Evolutionary conservation across 108 stramenopile genomes (phyloP).

Genomic region (Cyclostephanos tholiformis): DNA sequence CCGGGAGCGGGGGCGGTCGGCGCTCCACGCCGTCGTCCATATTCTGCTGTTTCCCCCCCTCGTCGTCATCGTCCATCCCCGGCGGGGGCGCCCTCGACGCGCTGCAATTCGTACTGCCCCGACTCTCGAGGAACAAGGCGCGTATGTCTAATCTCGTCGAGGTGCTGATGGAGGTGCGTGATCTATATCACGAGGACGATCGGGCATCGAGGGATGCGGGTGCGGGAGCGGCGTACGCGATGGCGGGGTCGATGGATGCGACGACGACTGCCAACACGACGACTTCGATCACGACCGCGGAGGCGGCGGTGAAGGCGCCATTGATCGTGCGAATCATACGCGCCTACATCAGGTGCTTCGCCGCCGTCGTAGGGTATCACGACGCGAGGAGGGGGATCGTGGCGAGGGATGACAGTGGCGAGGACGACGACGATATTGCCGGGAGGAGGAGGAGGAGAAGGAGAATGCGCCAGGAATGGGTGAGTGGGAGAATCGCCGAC

Average conservation of each 20-base stretch:
- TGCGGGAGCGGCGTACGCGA: background rate
- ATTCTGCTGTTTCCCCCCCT: constrained; percentile 25
- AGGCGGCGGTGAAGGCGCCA: background rate
- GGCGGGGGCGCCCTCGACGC: background rate
- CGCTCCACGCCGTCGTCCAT: background rate
- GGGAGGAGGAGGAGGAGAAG: background rate
- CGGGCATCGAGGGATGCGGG: background rate
- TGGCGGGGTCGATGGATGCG: too few relatives aligned
- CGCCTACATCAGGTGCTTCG: constrained; percentile 36
- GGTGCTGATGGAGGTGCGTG: constrained; percentile 22
- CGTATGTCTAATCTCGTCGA: constrained; percentile 20
- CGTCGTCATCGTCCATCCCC: background rate
- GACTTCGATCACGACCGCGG: too few relatives aligned
- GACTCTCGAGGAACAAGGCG: background rate
- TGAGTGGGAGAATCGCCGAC: background rate
- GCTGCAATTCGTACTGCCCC: constrained; percentile 11
- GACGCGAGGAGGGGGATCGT: constrained; percentile 2
- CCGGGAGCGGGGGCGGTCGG: background rate
- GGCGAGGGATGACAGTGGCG: too few relatives aligned
- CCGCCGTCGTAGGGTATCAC: constrained; percentile 31
- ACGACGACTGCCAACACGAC: background rate
- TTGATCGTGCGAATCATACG: constrained; percentile 22
- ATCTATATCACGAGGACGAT: constrained; percentile 13
- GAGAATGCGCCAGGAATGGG: too few relatives aligned
- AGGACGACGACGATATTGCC: background rate